Evolutionary conservation across 1,284 basidiomycete species (phyloP).

Genomic region (Cryptococcus sp.): DNA sequence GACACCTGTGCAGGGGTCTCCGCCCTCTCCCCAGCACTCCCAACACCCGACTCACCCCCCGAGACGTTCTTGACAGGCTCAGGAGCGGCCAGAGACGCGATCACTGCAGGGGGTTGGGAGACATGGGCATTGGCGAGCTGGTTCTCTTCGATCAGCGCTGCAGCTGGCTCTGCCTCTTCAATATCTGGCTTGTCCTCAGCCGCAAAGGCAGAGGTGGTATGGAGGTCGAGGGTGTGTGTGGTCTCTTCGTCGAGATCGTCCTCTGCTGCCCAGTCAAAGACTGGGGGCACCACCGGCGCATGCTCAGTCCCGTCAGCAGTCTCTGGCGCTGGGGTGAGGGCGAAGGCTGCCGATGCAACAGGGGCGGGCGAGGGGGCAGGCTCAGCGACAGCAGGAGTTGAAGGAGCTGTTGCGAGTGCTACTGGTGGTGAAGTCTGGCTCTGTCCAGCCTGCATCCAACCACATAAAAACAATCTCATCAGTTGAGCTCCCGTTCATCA

Average conservation of each 20-base stretch:
- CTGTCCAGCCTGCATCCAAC: too few relatives aligned
- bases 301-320: not conserved
- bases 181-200: slow-evolving; percentile 5
- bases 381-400: slow-evolving; percentile 4
- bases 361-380: slow-evolving; percentile 1
- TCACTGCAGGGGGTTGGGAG: not conserved
- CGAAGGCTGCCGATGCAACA: not conserved
- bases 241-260: slow-evolving; percentile 23
- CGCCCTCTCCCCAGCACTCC: slow-evolving; percentile 4
- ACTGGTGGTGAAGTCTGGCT: slow-evolving; percentile 19
- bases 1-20: slow-evolving; percentile 4
- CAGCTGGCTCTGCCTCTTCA: slow-evolving; percentile 6
- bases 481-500: not conserved
- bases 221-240: slow-evolving; percentile 6
- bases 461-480: not conserved
- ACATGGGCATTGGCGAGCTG: slow-evolving; percentile 15
- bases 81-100: not conserved
- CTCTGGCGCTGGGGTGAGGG: not conserved
- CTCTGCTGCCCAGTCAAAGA: slow-evolving; percentile 32
- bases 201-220: slow-evolving; percentile 3
- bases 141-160: slow-evolving; percentile 16
- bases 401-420: too few relatives aligned
- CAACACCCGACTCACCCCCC: not conserved
- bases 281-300: not conserved
- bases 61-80: not conserved